A percentile compares a stretch with the other conserved stretches of the same genome.
Conservation (phyloP, 2,329 filamentous ascomycete species). For the Zymoseptoria brevis region DNA sequence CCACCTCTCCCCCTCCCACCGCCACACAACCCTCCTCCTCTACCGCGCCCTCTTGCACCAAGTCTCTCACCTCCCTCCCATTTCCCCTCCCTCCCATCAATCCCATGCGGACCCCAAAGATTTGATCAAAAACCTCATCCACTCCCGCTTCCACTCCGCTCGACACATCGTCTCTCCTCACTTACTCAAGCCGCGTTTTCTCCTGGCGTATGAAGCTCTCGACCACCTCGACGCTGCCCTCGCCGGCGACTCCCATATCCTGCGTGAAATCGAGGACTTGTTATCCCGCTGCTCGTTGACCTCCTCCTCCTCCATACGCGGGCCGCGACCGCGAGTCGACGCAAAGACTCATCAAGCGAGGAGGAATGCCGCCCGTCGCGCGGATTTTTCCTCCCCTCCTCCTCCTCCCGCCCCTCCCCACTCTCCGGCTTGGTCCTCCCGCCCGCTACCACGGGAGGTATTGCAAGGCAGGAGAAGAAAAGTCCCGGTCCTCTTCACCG, state of each 20-base stretch:
- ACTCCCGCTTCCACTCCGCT: constrained; percentile 56
- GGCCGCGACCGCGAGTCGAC: constrained; percentile 3
- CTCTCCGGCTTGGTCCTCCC: constrained; percentile 9
- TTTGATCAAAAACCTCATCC: constrained; percentile 48
- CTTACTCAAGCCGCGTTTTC: constrained; percentile 54
- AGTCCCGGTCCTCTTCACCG: constrained; percentile 52
- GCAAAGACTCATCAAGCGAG: not conserved
- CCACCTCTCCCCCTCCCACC: constrained; percentile 42
- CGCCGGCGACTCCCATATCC: constrained; percentile 26
- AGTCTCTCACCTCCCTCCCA: constrained; percentile 28
- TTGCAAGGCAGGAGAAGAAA: constrained; percentile 32
- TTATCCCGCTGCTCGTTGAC: constrained; percentile 19
- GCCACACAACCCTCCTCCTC: constrained; percentile 57
- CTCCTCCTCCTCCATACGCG: constrained; percentile 14
- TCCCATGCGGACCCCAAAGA: constrained; percentile 8
- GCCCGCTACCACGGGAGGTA: constrained; percentile 23
- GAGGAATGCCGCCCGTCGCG: not conserved
- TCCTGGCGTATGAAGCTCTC: constrained; percentile 57
- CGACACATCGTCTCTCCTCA: constrained; percentile 49
- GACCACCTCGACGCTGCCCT: constrained; percentile 38
- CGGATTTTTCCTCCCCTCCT: not conserved
- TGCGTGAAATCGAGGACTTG: constrained; percentile 20
- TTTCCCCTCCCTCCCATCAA: constrained; percentile 8
- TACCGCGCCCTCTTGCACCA: constrained; percentile 62
- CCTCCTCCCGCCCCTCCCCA: not conserved